These are phyloP conservation scores for Wilcoxina mikolae DNA, from an alignment of 495 filamentous ascomycete genomes.

Conservation along the genomic window DNA sequence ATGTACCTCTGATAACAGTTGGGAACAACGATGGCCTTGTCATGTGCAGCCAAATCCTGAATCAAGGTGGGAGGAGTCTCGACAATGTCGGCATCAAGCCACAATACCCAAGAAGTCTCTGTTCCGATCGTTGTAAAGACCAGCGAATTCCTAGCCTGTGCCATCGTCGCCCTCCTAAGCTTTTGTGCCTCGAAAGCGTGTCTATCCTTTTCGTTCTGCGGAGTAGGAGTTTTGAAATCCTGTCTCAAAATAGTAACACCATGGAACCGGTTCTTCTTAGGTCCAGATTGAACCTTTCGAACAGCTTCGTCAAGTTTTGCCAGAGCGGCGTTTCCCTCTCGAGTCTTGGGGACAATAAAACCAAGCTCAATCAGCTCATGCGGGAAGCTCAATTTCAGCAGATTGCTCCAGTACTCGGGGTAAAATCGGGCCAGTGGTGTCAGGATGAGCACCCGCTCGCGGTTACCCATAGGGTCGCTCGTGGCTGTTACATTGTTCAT, in stretches of 20 bases:
- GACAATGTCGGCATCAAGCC: slow-evolving; percentile 85
- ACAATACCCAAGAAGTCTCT: slow-evolving; percentile 88
- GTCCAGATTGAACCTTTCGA: slow-evolving; percentile 62
- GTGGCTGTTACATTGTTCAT: slow-evolving; percentile 85
- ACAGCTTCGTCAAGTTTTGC: slow-evolving; percentile 69
- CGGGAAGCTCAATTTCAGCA: slow-evolving; percentile 70
- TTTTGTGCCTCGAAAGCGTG: slow-evolving; percentile 87
- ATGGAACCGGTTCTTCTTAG: slow-evolving; percentile 68
- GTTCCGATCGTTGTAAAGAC: slow-evolving; percentile 95
- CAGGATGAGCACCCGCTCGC: slow-evolving; percentile 77
- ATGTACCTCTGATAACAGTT: slow-evolving; percentile 90
- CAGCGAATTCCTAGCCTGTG: slow-evolving; percentile 78
- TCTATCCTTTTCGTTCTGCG: slow-evolving; percentile 74
- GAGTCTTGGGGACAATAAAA: slow-evolving; percentile 89
- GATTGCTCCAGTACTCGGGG: slow-evolving; percentile 86
- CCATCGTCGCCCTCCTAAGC: slow-evolving; percentile 72
- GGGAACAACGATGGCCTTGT: slow-evolving; percentile 78
- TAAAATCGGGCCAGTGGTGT: slow-evolving; percentile 91
- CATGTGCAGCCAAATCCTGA: slow-evolving; percentile 75
- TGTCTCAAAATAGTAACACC: slow-evolving; percentile 87
- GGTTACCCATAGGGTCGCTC: slow-evolving; percentile 51
- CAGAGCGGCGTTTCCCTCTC: slow-evolving; percentile 73
- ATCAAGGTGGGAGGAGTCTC: slow-evolving; percentile 78
- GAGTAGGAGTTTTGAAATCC: slow-evolving; percentile 72
- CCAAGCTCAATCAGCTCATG: slow-evolving; percentile 86